Evolutionary conservation across 345 rosid species (phyloP).

Genomic region (Dipteronia dyeriana): DNA sequence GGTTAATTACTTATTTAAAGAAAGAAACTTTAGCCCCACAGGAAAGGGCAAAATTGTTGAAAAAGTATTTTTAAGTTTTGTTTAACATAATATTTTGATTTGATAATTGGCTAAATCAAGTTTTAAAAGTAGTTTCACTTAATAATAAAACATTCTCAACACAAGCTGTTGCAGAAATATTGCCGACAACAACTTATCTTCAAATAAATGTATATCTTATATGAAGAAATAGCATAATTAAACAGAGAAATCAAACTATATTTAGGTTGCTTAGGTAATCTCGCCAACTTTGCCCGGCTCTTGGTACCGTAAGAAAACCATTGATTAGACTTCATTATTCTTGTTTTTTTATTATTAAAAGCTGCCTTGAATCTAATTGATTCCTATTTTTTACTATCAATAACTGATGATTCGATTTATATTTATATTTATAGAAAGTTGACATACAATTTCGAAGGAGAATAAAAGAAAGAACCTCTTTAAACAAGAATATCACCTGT

Average conservation of each 20-base stretch:
- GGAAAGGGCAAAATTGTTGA: slow-evolving; percentile 15
- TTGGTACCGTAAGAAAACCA: slow-evolving; percentile 11
- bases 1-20: not conserved
- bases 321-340: not conserved
- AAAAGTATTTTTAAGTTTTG: not conserved
- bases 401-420: not conserved
- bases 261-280: not conserved
- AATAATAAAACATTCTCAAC: slow-evolving; percentile 7
- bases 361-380: slow-evolving; percentile 10
- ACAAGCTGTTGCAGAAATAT: not conserved
- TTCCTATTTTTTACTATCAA: slow-evolving; percentile 17
- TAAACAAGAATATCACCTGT: not conserved
- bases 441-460: not conserved
- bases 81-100: not conserved
- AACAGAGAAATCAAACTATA: not conserved
- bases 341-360: not conserved
- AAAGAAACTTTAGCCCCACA: slow-evolving; percentile 12
- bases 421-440: not conserved
- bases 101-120: not conserved
- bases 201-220: too few relatives aligned
- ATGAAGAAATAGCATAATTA: not conserved
- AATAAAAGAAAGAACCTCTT: not conserved
- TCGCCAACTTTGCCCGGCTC: not conserved
- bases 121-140: not conserved
- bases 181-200: slow-evolving; percentile 8